Conservation (phyloP, 345 rosid species). For the Sonneratia alba region DNA sequence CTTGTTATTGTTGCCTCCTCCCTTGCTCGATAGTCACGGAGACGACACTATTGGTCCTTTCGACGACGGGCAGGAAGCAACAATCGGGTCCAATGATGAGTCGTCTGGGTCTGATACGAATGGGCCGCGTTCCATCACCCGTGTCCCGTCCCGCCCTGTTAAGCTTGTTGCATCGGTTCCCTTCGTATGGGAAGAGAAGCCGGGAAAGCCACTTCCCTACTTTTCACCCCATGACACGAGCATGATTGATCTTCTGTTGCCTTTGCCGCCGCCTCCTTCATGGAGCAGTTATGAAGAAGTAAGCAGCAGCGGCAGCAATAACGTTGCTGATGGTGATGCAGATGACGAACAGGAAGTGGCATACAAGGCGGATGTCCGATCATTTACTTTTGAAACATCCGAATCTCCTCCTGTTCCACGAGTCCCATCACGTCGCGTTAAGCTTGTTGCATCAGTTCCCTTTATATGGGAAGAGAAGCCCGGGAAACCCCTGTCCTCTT, state of each 20-base stretch:
- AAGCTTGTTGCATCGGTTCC: constrained; percentile 30
- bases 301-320: background rate
- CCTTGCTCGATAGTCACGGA: background rate
- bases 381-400: background rate
- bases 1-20: constrained; percentile 20
- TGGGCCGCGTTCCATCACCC: constrained; percentile 13
- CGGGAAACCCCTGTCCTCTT: constrained; percentile 15
- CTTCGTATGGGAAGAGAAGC: constrained; percentile 19
- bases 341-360: constrained; percentile 5
- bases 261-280: background rate
- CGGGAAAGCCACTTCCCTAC: constrained; percentile 14
- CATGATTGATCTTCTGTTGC: background rate
- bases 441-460: constrained; percentile 24
- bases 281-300: background rate
- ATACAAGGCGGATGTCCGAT: background rate
- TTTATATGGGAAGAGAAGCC: constrained; percentile 21
- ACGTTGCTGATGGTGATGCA: background rate
- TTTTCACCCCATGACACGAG: background rate
- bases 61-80: constrained; percentile 4
- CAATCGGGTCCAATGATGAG: background rate
- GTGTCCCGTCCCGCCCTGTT: constrained; percentile 10
- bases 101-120: background rate
- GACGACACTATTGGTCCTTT: constrained; percentile 6
- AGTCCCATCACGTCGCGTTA: constrained; percentile 17
- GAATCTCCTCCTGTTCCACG: constrained; percentile 14